Evolutionary conservation across 192 early-diverging fungal species (phyloP).

Genomic region (Gonapodya prolifera): DNA sequence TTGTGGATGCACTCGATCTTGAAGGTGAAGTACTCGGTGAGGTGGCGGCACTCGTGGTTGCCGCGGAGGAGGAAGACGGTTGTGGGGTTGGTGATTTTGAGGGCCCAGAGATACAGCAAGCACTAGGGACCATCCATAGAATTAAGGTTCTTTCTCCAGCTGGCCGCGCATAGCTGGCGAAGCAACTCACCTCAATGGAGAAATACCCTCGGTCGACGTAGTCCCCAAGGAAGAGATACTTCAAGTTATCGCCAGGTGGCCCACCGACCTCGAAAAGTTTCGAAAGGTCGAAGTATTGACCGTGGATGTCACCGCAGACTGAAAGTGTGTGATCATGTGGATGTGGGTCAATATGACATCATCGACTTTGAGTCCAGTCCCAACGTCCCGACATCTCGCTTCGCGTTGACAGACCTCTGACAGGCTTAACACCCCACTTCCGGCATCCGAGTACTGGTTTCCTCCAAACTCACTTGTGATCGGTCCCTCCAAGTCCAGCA

Average conservation of each 20-base stretch:
- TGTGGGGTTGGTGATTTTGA: conserved; percentile 22
- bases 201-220: conserved; percentile 28
- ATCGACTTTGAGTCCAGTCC: background rate
- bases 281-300: conserved; percentile 25
- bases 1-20: conserved; percentile 22
- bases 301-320: conserved; percentile 29
- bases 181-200: conserved; percentile 15
- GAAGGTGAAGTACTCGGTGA: conserved; percentile 28
- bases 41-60: conserved; percentile 25
- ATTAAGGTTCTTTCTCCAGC: background rate
- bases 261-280: conserved; percentile 27
- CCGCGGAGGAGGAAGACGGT: conserved; percentile 25
- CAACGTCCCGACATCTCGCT: background rate
- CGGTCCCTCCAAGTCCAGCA: conserved; percentile 9
- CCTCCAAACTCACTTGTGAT: conserved; percentile 7
- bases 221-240: conserved; percentile 26
- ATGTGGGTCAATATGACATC: background rate
- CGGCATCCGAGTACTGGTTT: background rate
- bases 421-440: too few species aligned
- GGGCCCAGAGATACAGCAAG: conserved; percentile 23
- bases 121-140: conserved; percentile 13
- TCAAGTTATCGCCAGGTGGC: conserved; percentile 12
- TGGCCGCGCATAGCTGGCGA: background rate
- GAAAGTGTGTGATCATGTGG: too few species aligned
- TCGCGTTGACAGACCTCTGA: too few species aligned